These are phyloP conservation scores for Cichorium intybus DNA, from an alignment of 140 eudicot species.

Conservation along the genomic window DNA sequence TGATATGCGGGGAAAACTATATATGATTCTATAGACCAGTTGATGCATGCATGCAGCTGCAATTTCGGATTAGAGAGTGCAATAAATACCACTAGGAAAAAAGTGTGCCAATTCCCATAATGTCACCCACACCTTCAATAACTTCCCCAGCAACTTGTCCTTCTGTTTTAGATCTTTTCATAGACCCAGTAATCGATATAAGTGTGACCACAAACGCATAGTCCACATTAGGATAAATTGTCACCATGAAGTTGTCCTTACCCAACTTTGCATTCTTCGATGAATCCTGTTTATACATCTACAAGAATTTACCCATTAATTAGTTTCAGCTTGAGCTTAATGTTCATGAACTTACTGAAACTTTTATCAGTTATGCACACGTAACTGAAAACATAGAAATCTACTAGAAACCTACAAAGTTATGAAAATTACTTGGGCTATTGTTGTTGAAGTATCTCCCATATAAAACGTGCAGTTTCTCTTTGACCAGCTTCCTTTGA, in stretches of 20 bases:
- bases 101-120: not conserved
- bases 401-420: not conserved
- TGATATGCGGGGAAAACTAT: not conserved
- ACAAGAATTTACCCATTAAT: not conserved
- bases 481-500: slow-evolving; percentile 17
- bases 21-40: not conserved
- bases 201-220: slow-evolving; percentile 7
- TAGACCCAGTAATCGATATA: not conserved
- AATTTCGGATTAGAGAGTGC: not conserved
- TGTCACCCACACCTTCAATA: not conserved
- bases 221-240: slow-evolving; percentile 6
- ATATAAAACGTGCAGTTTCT: slow-evolving; percentile 1
- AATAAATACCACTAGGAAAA: not conserved
- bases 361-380: not conserved
- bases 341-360: too few relatives aligned
- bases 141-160: not conserved
- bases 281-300: not conserved
- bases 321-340: not conserved
- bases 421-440: slow-evolving; percentile 18
- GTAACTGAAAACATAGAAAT: not conserved
- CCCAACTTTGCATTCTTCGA: not conserved
- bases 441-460: slow-evolving; percentile 10
- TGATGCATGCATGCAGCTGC: too few relatives aligned
- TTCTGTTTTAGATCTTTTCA: slow-evolving; percentile 1
- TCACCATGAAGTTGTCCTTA: not conserved